These are phyloP conservation scores for Solanum pinnatisectum DNA, from an alignment of 257 asterid genomes.

Conservation along the genomic window DNA sequence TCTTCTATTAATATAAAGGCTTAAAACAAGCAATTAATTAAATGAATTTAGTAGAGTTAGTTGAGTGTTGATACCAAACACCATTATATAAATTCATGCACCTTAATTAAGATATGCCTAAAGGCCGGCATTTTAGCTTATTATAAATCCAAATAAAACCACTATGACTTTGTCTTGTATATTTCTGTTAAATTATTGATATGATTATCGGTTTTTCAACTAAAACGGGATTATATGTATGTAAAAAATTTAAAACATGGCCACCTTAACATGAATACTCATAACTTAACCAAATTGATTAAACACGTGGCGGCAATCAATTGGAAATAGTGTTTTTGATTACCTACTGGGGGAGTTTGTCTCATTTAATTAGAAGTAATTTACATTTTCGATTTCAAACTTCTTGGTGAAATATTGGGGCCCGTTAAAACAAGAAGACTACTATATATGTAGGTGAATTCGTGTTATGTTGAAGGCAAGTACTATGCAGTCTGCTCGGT, in stretches of 20 bases:
- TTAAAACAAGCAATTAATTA: background rate
- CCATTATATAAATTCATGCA: background rate
- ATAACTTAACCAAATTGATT: background rate
- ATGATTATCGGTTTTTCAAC: background rate
- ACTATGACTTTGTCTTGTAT: background rate
- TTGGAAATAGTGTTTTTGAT: background rate
- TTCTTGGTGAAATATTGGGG: background rate
- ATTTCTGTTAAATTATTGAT: background rate
- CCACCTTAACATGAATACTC: background rate
- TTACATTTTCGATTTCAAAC: background rate
- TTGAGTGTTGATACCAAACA: slow-evolving; percentile 1
- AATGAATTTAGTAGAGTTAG: background rate
- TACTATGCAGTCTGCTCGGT: background rate
- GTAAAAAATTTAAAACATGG: background rate
- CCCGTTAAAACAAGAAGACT: background rate
- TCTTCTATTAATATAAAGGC: background rate
- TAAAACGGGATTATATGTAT: background rate
- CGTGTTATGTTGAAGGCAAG: background rate
- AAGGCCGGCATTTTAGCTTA: background rate
- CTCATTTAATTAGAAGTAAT: background rate
- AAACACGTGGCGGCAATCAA: background rate
- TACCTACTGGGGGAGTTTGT: background rate
- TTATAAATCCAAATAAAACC: background rate
- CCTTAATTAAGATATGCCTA: background rate
- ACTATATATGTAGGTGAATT: background rate